A percentile compares a stretch with the other conserved stretches of the same genome.
These are phyloP conservation scores for Crithidia acanthocephali DNA, from an alignment of 208 protist genomes.

Conservation along the genomic window DNA sequence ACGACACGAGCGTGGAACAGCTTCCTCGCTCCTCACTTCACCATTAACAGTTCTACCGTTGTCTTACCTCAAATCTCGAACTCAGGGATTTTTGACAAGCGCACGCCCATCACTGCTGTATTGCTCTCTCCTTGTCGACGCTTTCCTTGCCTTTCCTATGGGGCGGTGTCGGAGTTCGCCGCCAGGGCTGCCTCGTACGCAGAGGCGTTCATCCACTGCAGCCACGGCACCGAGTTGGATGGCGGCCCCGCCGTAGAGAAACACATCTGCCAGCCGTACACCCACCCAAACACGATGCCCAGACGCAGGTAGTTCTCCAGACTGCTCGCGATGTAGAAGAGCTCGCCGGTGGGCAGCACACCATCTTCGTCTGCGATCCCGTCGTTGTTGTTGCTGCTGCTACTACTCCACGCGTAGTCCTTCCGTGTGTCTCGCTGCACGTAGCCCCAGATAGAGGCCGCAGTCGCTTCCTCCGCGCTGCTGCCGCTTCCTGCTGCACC, in stretches of 20 bases:
- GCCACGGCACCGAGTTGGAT: constrained; percentile 51
- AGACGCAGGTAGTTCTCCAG: constrained; percentile 71
- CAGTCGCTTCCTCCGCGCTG: neutral
- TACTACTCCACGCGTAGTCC: neutral
- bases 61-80: neutral
- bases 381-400: neutral
- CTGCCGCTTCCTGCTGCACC: neutral
- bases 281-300: constrained; percentile 61
- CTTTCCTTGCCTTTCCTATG: neutral
- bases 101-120: too few relatives aligned
- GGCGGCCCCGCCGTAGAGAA: constrained; percentile 55
- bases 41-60: neutral
- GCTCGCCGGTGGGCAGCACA: constrained; percentile 23
- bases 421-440: neutral
- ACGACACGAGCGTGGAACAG: neutral
- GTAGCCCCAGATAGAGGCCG: constrained; percentile 32
- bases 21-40: neutral
- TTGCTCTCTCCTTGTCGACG: too few relatives aligned
- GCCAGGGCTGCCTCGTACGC: constrained; percentile 25
- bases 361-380: neutral
- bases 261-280: constrained; percentile 83
- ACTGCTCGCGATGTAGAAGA: constrained; percentile 64
- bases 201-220: constrained; percentile 48
- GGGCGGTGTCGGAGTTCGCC: constrained; percentile 7
- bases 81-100: too few relatives aligned